Percentiles rank a stretch among this genome's conserved stretches.
Conservation (phyloP, 2,329 filamentous ascomycete genomes). For the Juglanconis sp. region DNA sequence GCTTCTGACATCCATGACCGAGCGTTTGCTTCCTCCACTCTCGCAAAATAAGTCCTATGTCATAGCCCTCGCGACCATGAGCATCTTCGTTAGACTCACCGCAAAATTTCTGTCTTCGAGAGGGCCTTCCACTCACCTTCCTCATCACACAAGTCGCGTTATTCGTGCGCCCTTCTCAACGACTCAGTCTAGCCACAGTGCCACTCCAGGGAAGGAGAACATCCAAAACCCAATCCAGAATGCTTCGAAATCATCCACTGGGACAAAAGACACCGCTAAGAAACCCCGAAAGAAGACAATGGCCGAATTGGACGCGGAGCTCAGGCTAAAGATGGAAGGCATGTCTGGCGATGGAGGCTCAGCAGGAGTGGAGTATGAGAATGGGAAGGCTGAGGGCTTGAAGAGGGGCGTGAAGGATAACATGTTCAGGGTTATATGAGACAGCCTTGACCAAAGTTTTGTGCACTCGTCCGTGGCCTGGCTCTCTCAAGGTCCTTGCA, state of each 20-base stretch:
- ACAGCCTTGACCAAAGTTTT: background rate
- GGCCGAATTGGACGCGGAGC: constrained; percentile 63
- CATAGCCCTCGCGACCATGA: too few species aligned
- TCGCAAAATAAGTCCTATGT: too few species aligned
- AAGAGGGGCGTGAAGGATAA: constrained; percentile 72
- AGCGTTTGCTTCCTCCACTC: too few species aligned
- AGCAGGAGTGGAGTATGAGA: constrained; percentile 70
- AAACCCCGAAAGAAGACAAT: constrained; percentile 46
- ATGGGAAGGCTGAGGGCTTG: constrained; percentile 68
- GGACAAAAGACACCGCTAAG: background rate
- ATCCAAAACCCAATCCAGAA: background rate
- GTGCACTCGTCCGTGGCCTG: background rate
- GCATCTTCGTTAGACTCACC: too few species aligned
- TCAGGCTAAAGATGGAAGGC: constrained; percentile 62
- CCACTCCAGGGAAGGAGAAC: background rate
- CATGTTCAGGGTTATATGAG: constrained; percentile 70
- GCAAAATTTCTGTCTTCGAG: too few species aligned
- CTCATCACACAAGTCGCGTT: too few species aligned
- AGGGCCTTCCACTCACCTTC: too few species aligned
- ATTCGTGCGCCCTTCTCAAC: too few species aligned
- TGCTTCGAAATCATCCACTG: background rate
- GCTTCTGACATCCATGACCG: too few species aligned
- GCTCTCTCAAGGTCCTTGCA: too few species aligned
- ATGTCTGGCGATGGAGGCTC: constrained; percentile 68
- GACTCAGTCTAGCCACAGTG: too few species aligned